Conservation (phyloP, 768 basidiomycete genomes). For the Phaffia australis region DNA sequence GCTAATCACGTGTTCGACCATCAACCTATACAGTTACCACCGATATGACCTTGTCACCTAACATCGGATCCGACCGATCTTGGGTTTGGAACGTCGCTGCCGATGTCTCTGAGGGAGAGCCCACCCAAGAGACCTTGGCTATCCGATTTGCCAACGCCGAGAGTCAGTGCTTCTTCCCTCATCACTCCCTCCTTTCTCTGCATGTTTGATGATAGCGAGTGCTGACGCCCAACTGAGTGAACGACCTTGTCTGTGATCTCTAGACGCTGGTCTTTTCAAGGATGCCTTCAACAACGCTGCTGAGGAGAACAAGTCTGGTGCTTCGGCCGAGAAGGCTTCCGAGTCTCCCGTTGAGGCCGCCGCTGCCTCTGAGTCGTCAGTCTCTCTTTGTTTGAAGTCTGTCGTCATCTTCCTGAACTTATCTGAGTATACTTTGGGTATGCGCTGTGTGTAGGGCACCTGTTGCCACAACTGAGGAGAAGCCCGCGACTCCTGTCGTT, state of each 20-base stretch:
- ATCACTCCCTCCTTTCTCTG: slow-evolving; percentile 19
- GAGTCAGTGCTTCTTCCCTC: slow-evolving; percentile 48
- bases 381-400: too few relatives aligned
- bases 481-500: slow-evolving; percentile 3
- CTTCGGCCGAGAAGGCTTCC: background rate
- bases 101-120: slow-evolving; percentile 82
- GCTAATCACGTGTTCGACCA: background rate
- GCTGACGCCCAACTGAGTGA: background rate
- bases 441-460: too few relatives aligned
- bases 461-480: background rate
- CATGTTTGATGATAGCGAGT: background rate
- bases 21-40: slow-evolving; percentile 51
- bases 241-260: background rate
- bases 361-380: background rate
- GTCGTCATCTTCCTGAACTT: too few relatives aligned
- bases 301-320: slow-evolving; percentile 34
- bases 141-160: slow-evolving; percentile 97
- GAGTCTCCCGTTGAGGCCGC: background rate
- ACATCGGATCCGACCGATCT: slow-evolving; percentile 95
- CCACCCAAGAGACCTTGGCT: slow-evolving; percentile 88
- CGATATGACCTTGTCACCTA: slow-evolving; percentile 92
- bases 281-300: slow-evolving; percentile 75
- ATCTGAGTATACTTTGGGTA: too few relatives aligned
- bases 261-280: slow-evolving; percentile 83
- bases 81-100: slow-evolving; percentile 99